Conservation (phyloP, 1,284 basidiomycete genomes). For the Cryptococcus jaspeensis region DNA sequence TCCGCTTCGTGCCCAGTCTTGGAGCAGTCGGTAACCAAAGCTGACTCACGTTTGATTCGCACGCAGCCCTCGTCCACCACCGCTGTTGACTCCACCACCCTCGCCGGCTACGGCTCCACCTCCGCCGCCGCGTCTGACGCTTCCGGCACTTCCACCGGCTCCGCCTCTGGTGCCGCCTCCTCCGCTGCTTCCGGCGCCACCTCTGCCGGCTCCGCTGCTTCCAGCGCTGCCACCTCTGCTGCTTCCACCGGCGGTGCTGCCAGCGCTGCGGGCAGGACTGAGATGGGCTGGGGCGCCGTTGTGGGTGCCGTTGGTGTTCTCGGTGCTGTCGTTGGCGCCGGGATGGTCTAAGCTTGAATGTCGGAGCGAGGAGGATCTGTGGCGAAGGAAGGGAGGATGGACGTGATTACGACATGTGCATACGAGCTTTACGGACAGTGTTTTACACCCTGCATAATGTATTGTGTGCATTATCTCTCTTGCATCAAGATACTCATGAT, state of each 20-base stretch:
- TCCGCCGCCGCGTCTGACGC: constrained; percentile 21
- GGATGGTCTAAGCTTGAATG: constrained; percentile 11
- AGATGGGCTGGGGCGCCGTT: constrained; percentile 15
- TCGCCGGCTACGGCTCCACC: constrained; percentile 41
- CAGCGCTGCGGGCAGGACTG: constrained; percentile 5
- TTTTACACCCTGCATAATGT: not conserved
- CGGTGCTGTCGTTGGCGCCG: constrained; percentile 23
- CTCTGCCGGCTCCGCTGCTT: constrained; percentile 1
- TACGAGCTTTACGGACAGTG: not conserved
- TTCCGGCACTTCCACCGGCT: constrained; percentile 11
- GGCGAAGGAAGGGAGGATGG: not conserved
- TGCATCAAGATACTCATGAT: not conserved
- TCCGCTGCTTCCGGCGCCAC: constrained; percentile 24
- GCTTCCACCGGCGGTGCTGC: constrained; percentile 7
- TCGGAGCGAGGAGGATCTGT: too few relatives aligned
- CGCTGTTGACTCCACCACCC: constrained; percentile 63
- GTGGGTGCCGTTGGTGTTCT: constrained; percentile 24
- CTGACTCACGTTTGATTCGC: constrained; percentile 22
- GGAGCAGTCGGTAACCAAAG: not conserved
- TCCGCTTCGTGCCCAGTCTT: not conserved
- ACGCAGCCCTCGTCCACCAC: constrained; percentile 57
- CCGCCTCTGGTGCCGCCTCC: constrained; percentile 12
- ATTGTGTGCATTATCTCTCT: not conserved
- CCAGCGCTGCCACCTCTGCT: constrained; percentile 5
- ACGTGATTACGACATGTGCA: not conserved